Evolutionary conservation across 1,139 yeast genomes (phyloP).

Genomic region (Yamadazyma buinensis): DNA sequence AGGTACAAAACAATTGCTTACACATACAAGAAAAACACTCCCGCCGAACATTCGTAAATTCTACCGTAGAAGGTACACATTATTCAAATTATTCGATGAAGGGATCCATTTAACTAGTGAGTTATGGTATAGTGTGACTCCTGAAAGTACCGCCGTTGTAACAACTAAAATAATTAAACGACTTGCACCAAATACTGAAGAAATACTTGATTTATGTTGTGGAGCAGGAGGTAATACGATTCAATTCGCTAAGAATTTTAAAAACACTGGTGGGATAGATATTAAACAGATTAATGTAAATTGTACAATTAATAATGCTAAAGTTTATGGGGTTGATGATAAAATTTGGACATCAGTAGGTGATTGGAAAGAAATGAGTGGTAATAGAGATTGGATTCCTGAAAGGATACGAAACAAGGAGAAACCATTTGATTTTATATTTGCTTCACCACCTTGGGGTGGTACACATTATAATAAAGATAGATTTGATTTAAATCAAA

Average conservation of each 20-base stretch:
- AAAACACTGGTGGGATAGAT: constrained; percentile 65
- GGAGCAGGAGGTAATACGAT: constrained; percentile 97
- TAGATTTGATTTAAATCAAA: constrained; percentile 39
- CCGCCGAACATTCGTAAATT: constrained; percentile 47
- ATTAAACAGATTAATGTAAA: constrained; percentile 53
- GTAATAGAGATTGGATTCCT: constrained; percentile 30
- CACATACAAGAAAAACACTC: constrained; percentile 38
- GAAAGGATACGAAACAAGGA: constrained; percentile 13
- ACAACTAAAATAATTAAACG: constrained; percentile 52
- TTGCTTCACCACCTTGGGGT: constrained; percentile 97
- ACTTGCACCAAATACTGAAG: constrained; percentile 38
- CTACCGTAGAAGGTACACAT: constrained; percentile 55
- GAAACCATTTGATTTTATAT: constrained; percentile 58
- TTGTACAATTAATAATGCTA: constrained; percentile 71
- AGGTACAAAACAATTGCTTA: constrained; percentile 14
- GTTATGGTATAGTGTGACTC: constrained; percentile 90
- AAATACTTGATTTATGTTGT: constrained; percentile 71
- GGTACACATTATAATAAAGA: constrained; percentile 64
- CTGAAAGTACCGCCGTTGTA: constrained; percentile 68
- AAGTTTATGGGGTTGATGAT: constrained; percentile 58
- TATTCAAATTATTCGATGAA: constrained; percentile 61
- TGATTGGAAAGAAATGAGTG: constrained; percentile 51
- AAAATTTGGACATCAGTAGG: constrained; percentile 47
- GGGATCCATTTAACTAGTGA: constrained; percentile 74
- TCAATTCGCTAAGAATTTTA: constrained; percentile 66